These are phyloP conservation scores for Penicillium lividum DNA, from an alignment of 495 filamentous ascomycete genomes.

Conservation along the genomic window DNA sequence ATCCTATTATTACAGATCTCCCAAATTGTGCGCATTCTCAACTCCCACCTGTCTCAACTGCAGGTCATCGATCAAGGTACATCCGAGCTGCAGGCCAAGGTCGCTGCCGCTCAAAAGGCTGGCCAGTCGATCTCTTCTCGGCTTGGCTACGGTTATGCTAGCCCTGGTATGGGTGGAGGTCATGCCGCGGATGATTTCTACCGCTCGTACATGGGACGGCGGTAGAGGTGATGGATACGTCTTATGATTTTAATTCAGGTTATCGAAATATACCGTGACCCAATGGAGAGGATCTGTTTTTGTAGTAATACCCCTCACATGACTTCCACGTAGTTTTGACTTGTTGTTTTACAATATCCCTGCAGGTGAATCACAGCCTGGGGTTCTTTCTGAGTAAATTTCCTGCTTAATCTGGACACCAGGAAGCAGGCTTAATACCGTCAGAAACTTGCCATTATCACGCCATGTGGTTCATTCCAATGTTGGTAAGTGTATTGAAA, in stretches of 20 bases:
- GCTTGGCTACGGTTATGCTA: conserved; percentile 59
- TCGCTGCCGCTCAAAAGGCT: conserved; percentile 74
- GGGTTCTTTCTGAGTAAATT: neutral
- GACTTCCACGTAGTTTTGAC: neutral
- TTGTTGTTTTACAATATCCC: neutral
- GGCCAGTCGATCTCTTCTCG: conserved; percentile 66
- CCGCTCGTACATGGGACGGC: conserved; percentile 70
- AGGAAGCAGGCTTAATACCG: too few relatives aligned
- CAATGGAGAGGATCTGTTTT: conserved; percentile 19
- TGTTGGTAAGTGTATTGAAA: too few relatives aligned
- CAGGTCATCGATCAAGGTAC: conserved; percentile 90
- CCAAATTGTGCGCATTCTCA: conserved; percentile 90
- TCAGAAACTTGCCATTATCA: neutral
- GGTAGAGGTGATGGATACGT: conserved; percentile 36
- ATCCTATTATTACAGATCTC: conserved; percentile 61
- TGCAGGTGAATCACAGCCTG: neutral
- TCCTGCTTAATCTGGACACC: neutral
- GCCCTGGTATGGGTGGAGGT: conserved; percentile 58
- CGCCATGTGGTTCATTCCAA: too few relatives aligned
- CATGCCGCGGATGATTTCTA: conserved; percentile 77
- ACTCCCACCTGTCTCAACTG: conserved; percentile 82
- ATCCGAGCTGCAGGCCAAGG: conserved; percentile 74
- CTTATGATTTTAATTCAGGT: conserved; percentile 26
- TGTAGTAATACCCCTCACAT: neutral
- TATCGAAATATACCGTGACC: conserved; percentile 1